Evolutionary conservation across 2,329 filamentous ascomycete genomes (phyloP), one percentile per base, ranked within the genome.

Genomic region (Cordyceps cateniannulata): DNA sequence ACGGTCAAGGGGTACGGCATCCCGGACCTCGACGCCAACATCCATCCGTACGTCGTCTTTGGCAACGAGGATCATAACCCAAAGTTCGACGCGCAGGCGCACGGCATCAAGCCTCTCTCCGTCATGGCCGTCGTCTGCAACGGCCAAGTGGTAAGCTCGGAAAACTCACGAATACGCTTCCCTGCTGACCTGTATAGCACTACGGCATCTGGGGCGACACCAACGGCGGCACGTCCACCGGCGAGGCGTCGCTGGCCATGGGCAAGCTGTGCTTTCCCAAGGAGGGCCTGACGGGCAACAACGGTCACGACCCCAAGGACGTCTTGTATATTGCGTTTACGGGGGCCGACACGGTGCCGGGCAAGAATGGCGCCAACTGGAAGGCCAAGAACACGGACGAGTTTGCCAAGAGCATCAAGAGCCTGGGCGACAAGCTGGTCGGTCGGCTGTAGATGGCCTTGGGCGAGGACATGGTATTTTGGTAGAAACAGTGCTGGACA

Each of bases 281-380:
- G 14, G 52, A 62, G 51, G 67, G 65, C 0, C 70, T 85, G n/a
- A 79, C 69, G 18, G 83, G 82, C 1, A 70, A 82, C 65, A 75
- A 71, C 60, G 83, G 83, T 0, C 78, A 85, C 66, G 74, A 74
- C 20, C 68, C 72, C 40, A 75, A 80, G n/a, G 81, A 85, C 66
- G 79, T 85, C 0, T 68, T 86, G 49, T 85, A 81, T 65, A 72
- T 86, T 52, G 83, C 79, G 0, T 85, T 86, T 65, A 75, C 72
- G 0, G 81, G 81, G 1, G 54, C 70, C 0, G 75, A 78, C 5
- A 81, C 83, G 0, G 78, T 83, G 2, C 81, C 81, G 0, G 81
- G 81, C 0, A 69, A 72, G 7, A 67, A 69, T 2, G 75, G 74
- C 27, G 82, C 82, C 0, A 71, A 78, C 24, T 86, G 82, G 82